Evolutionary conservation across 805 yeast species (phyloP).

Genomic region (Wickerhamiella dianesei): DNA sequence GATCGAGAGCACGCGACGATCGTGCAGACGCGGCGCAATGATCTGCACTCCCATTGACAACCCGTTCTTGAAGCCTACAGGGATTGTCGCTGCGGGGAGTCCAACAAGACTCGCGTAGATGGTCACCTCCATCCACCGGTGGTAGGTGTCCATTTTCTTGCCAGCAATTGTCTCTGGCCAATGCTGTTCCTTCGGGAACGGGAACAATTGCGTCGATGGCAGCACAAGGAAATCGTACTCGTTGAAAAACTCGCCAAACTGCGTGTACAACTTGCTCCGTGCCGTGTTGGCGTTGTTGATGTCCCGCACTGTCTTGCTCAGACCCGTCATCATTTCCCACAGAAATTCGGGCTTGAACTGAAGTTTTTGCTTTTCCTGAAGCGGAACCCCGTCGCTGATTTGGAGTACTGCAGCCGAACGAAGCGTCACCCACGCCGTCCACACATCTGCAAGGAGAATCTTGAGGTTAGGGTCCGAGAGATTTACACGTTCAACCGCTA

Average conservation of each 20-base stretch:
- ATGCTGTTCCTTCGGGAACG: background rate
- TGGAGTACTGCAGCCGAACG: background rate
- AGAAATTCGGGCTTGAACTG: background rate
- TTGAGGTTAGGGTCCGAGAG: background rate
- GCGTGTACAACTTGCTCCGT: background rate
- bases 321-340: background rate
- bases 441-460: background rate
- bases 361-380: background rate
- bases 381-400: background rate
- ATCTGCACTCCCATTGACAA: background rate
- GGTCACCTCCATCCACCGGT: constrained; percentile 2
- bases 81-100: background rate
- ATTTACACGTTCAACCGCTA: background rate
- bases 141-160: background rate
- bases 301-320: background rate
- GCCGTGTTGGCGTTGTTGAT: background rate
- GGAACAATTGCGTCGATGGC: background rate
- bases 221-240: constrained; percentile 1
- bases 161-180: background rate
- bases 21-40: background rate
- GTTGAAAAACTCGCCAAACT: background rate
- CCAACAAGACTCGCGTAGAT: background rate
- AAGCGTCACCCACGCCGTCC: background rate
- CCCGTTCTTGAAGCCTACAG: background rate
- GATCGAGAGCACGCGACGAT: background rate